Conservation (phyloP, 1,284 basidiomycete species). For the Microstroma glucosiphilum region DNA sequence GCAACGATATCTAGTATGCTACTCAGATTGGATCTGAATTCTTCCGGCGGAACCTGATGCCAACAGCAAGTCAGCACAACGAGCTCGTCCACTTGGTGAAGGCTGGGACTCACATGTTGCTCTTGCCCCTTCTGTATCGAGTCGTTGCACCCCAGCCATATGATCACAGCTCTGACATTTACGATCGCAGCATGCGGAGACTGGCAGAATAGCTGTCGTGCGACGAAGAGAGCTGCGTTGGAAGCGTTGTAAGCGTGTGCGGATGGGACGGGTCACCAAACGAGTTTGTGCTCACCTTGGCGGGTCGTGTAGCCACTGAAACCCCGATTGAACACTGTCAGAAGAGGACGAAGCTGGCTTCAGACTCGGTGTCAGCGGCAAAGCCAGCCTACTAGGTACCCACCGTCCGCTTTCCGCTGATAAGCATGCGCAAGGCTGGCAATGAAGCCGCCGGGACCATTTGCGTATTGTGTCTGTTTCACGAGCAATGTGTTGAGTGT, state of each 20-base stretch:
- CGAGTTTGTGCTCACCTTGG: not conserved
- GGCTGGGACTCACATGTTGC: not conserved
- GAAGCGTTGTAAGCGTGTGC: no score
- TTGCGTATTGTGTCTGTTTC: not conserved
- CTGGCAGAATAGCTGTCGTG: no score
- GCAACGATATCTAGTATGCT: not conserved
- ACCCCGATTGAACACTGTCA: conserved; percentile 1
- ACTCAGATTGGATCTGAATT: not conserved
- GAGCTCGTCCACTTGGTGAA: not conserved
- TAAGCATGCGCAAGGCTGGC: not conserved
- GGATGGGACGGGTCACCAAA: no score
- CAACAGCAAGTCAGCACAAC: not conserved
- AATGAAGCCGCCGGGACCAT: not conserved
- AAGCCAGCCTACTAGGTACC: no score
- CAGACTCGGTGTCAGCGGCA: no score
- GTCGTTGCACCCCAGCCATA: conserved; percentile 7
- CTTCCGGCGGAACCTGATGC: not conserved
- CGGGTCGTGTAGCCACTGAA: conserved; percentile 6
- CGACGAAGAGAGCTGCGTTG: no score
- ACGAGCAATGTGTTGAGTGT: no score
- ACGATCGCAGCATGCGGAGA: no score
- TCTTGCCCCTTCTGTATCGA: not conserved
- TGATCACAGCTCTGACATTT: not conserved
- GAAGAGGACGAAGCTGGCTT: no score
- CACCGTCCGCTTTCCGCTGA: conserved; percentile 1